Base-by-base conservation (phyloP, 371 early-diverging fungal species). In the Fennellomyces sp. region DNA sequence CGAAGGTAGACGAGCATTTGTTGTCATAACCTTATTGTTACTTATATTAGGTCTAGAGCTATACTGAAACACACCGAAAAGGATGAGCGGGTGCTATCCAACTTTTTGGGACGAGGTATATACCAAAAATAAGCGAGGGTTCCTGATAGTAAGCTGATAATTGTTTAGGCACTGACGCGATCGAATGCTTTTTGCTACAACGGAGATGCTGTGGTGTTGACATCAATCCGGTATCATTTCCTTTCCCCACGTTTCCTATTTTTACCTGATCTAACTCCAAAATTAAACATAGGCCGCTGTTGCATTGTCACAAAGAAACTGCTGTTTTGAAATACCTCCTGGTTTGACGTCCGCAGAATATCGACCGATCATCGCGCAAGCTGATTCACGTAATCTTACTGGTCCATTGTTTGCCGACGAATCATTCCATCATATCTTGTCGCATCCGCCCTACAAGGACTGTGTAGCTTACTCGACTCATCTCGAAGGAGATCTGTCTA, bases 391-490 rank as follows among this genome's bases (percentile, higher is more conserved):
- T 5, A 63, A 82, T 31, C 68, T 91, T 15, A 55, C 63, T 5
- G 90, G 90, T 5, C 64, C 85, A 0, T 57, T 82, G 19, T 89
- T 91, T 62, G 80, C 68, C 26, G 84, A 78, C 42, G 86, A 85
- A 36, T 79, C 84, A 0, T 94, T 90, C 61, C 93, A 94, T 71
- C 94, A 94, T 64, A 78, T 96, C 5, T 80, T 96, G 27, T 92
- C 94, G 0, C 96, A 96, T 65, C 96, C 96, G 17, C 96, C 96
- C 0, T 96, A 96, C 77, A 95, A 96, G 69, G 94, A 96, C 67
- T 95, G 95, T 60, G 92, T 93, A 0, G 82, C 88, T 1, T 91
- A 91, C 58, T 85, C 85, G 3, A 80, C 82, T 2, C 84, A 89
- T 67, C 81, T 93, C 21, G 89, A 88, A 19, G 95, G 95, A 10